Evolutionary conservation across 495 filamentous ascomycete species (phyloP).

Genomic region (Xylaria longipes): DNA sequence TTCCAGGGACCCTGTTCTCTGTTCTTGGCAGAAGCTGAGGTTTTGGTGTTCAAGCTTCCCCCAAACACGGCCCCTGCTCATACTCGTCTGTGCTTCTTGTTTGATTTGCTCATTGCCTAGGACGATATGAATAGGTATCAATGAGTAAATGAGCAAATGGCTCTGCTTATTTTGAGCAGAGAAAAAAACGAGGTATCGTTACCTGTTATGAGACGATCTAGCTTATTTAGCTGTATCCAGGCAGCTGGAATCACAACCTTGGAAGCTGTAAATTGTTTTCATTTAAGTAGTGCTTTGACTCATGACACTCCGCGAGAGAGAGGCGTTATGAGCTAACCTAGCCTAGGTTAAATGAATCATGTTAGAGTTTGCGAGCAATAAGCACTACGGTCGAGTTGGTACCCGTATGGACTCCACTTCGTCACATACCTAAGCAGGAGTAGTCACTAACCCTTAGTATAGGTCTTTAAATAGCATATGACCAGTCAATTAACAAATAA

Average conservation of each 20-base stretch:
- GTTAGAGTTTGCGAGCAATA: not conserved
- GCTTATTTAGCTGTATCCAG: not conserved
- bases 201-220: not conserved
- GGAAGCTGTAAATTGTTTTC: not conserved
- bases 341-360: no score
- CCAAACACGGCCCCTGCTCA: not conserved
- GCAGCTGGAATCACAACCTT: not conserved
- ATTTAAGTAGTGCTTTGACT: not conserved
- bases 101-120: not conserved
- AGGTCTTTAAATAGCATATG: no score
- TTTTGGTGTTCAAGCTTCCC: not conserved
- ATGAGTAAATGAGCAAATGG: not conserved
- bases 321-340: no score
- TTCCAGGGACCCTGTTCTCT: not conserved
- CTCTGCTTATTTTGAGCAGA: not conserved
- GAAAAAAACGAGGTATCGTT: not conserved
- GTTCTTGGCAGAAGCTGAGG: constrained; percentile 1
- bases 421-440: no score
- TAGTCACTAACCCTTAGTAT: no score
- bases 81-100: not conserved
- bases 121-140: not conserved
- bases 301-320: not conserved
- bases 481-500: no score
- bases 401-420: no score
- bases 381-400: not conserved